Evolutionary conservation across 345 rosid species (phyloP).

Genomic region (Citrus sp.): DNA sequence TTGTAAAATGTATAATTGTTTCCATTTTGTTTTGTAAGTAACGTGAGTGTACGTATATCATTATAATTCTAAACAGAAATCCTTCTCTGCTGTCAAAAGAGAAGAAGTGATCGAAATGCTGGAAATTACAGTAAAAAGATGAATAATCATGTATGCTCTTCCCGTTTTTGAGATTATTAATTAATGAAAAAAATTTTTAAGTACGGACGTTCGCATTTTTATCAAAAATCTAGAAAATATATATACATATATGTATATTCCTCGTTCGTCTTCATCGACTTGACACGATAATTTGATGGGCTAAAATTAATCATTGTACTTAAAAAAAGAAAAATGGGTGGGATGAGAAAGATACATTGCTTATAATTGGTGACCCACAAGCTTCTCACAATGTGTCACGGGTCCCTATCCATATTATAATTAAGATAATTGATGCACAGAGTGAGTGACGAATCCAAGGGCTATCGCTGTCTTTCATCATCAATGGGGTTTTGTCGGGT

Average conservation of each 20-base stretch:
- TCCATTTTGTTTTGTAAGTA: no score
- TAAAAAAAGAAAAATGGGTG: background rate
- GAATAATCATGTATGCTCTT: no score
- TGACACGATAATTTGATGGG: background rate
- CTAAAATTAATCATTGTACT: background rate
- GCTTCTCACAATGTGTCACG: constrained; percentile 8
- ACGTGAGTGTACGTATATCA: no score
- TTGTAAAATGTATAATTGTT: background rate
- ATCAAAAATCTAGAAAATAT: no score
- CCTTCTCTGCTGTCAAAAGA: no score
- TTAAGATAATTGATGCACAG: background rate
- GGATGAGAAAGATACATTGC: background rate
- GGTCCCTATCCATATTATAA: constrained; percentile 8
- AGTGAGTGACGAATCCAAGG: constrained; percentile 12
- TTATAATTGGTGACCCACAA: background rate
- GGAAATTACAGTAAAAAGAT: no score
- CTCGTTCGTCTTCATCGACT: background rate
- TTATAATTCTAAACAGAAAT: no score
- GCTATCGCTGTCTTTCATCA: background rate
- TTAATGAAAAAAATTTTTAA: no score
- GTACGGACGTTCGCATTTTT: no score
- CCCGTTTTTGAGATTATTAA: no score
- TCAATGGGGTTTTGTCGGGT: constrained; percentile 21
- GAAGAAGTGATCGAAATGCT: no score
- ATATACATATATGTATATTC: no score